A percentile compares a stretch with the other conserved stretches of the same genome.
phyloP scores from a whole-genome alignment of 2,329 filamentous ascomycete species.

The Tolypocladium pustulatum region DNA sequence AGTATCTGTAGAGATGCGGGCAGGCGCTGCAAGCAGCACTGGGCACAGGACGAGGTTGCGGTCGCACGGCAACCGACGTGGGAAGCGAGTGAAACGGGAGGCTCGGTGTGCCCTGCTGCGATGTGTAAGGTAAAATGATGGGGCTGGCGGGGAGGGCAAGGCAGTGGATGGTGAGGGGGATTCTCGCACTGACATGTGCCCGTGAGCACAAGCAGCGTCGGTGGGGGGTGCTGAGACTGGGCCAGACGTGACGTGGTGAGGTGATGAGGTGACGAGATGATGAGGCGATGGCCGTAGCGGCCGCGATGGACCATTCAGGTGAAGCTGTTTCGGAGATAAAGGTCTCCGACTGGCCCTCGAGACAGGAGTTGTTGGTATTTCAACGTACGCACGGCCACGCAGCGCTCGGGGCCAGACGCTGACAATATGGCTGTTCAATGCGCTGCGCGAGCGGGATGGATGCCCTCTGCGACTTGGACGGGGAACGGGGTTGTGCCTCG shows the following conservation, averaged over 20 bases:
- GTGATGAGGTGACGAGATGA: neutral
- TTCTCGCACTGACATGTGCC: neutral
- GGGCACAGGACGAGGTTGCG: neutral
- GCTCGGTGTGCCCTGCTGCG: neutral
- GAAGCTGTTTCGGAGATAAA: neutral
- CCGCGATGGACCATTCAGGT: neutral
- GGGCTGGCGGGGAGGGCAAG: neutral
- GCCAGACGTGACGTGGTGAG: neutral
- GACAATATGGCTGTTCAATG: neutral
- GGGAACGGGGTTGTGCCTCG: neutral
- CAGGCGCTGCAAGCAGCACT: neutral
- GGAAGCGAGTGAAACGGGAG: neutral
- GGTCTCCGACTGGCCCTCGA: neutral
- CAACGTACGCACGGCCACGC: neutral
- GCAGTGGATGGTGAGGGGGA: neutral
- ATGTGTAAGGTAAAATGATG: neutral
- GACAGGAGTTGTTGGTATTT: neutral
- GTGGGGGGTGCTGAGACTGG: neutral
- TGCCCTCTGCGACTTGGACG: neutral
- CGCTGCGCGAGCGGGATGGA: neutral
- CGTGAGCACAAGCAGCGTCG: neutral
- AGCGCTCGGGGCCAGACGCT: neutral
- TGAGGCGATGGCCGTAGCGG: neutral
- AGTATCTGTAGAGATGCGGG: constrained; percentile 1
- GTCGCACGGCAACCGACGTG: neutral